These are phyloP conservation scores for Saccharomyces hybrid DNA, from an alignment of 1,139 yeast genomes.

Conservation along the genomic window DNA sequence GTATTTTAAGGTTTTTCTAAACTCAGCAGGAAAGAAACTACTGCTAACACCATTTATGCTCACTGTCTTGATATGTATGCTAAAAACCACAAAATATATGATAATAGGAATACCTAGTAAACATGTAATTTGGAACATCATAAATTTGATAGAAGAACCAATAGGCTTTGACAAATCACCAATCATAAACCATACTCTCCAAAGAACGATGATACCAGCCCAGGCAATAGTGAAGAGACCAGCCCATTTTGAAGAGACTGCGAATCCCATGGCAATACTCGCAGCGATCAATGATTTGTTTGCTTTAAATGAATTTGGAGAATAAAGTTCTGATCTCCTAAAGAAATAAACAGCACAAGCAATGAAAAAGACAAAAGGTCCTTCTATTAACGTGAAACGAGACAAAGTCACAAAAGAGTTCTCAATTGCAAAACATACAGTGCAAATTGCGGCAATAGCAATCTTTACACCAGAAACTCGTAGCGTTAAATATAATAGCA, in stretches of 20 bases:
- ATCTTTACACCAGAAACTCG: constrained; percentile 83
- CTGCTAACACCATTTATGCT: constrained; percentile 78
- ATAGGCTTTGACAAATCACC: constrained; percentile 61
- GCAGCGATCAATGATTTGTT: constrained; percentile 60
- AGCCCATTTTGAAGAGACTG: constrained; percentile 90
- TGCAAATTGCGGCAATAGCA: constrained; percentile 59
- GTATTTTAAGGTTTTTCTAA: constrained; percentile 69
- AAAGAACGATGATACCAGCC: constrained; percentile 69
- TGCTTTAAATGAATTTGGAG: constrained; percentile 64
- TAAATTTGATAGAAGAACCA: constrained; percentile 32
- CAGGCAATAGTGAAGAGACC: constrained; percentile 90
- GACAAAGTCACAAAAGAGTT: constrained; percentile 83
- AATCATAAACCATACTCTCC: constrained; percentile 77
- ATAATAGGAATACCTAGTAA: constrained; percentile 63
- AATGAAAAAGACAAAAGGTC: constrained; percentile 85
- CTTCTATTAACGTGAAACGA: constrained; percentile 79
- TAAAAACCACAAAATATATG: constrained; percentile 66
- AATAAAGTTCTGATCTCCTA: constrained; percentile 72
- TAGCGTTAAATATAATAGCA: constrained; percentile 71
- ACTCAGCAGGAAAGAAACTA: constrained; percentile 81
- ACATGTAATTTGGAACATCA: constrained; percentile 45
- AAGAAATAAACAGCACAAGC: constrained; percentile 76
- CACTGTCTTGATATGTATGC: constrained; percentile 66
- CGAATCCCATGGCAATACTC: constrained; percentile 78
- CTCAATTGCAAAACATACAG: constrained; percentile 66